A percentile compares a stretch with the other conserved stretches of the same genome.
Conservation (phyloP, 495 filamentous ascomycete species). For the Penicillium waksmanii region DNA sequence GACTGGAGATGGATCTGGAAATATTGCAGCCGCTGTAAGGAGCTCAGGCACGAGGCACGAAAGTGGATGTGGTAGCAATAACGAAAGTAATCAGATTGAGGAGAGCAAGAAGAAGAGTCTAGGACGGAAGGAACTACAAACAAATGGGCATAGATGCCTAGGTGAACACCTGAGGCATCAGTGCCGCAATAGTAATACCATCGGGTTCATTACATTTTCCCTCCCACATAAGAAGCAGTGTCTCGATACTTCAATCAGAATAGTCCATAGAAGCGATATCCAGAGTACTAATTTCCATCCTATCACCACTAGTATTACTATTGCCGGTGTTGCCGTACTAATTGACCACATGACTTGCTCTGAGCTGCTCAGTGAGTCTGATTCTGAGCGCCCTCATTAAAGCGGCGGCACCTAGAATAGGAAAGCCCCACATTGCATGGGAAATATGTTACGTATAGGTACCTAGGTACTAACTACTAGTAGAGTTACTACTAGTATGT, state of each 20-base stretch:
- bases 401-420: conserved; percentile 2
- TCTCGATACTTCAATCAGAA: too few species aligned
- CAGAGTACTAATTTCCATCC: too few species aligned
- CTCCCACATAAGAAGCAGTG: too few species aligned
- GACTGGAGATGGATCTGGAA: background rate
- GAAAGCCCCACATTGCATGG: conserved; percentile 5
- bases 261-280: too few species aligned
- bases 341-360: background rate
- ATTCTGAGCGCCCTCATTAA: conserved; percentile 4
- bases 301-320: too few species aligned
- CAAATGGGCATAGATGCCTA: background rate
- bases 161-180: background rate
- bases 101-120: too few species aligned
- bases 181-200: background rate
- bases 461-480: background rate
- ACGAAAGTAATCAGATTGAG: background rate
- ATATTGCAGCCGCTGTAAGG: background rate
- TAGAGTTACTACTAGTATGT: too few species aligned
- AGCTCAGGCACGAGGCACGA: background rate
- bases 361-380: conserved; percentile 5
- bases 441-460: background rate
- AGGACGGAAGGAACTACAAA: background rate
- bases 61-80: background rate
- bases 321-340: background rate
- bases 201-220: background rate